These are phyloP conservation scores for Penicillium simplicissimum DNA, from an alignment of 495 filamentous ascomycete species.

Conservation along the genomic window DNA sequence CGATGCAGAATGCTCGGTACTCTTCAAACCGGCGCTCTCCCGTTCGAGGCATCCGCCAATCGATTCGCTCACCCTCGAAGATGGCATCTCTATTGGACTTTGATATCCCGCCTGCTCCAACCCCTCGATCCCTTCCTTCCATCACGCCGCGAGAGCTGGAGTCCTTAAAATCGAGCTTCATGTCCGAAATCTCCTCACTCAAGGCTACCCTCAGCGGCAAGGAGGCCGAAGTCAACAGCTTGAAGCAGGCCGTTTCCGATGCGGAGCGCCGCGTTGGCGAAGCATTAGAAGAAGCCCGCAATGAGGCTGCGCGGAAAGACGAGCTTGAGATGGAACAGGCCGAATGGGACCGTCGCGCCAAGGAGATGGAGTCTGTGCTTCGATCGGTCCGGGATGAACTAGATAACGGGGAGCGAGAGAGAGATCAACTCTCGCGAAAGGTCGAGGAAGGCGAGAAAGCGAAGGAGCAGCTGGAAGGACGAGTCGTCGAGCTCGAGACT, in stretches of 20 bases:
- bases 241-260: conserved; percentile 83
- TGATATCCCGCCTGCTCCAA: conserved; percentile 85
- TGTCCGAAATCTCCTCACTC: conserved; percentile 86
- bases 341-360: conserved; percentile 78
- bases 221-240: conserved; percentile 81
- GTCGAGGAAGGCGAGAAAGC: conserved; percentile 74
- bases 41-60: conserved; percentile 32
- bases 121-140: conserved; percentile 85
- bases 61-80: conserved; percentile 42
- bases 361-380: conserved; percentile 81
- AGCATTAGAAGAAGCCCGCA: conserved; percentile 74
- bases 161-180: conserved; percentile 81
- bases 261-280: conserved; percentile 91
- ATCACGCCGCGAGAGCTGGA: conserved; percentile 93
- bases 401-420: conserved; percentile 69
- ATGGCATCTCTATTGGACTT: conserved; percentile 75
- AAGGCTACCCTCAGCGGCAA: conserved; percentile 86
- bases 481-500: conserved; percentile 65
- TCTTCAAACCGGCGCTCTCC: conserved; percentile 51
- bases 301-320: conserved; percentile 68
- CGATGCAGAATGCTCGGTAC: conserved; percentile 39
- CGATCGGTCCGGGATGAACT: conserved; percentile 80
- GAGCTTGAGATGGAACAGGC: conserved; percentile 72
- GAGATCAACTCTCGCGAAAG: conserved; percentile 68
- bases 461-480: conserved; percentile 59